Base-by-base conservation (phyloP, 192 early-diverging fungal genomes). In the Entomortierella lignicola region DNA sequence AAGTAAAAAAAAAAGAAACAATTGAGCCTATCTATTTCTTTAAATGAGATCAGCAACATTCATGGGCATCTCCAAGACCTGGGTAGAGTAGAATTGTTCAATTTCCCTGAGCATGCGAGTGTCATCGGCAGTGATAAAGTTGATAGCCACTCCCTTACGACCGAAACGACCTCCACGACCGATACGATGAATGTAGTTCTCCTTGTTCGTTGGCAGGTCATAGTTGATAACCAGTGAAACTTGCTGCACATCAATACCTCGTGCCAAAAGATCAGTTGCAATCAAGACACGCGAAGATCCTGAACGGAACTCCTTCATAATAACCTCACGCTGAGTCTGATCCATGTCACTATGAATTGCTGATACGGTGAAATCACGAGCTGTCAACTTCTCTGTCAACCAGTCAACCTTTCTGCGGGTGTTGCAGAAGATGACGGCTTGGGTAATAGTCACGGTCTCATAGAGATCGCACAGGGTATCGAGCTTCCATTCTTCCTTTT, bases 131-230 rank as follows among this genome's bases (percentile, higher is more conserved):
- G 94, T 91, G 62, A 97, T 94, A 88, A 99, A 98, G 90, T 99
- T 99, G 89, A 99, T 97, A 53, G 96, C 94, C 61, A 99, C 96
- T 87, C 97, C 96, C 91, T 98, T 98, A 72, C 97, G 94, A 68
- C 98, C 98, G 87, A 98, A 99, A 88, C 97, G 96, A 85, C 98
- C 97, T 86, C 94, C 92, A 87, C 97, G 94, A 88, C 98, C 98
- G 81, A 99, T 99, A 69, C 96, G 91, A 87, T 99, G 98, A 69
- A 99, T 95, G 87, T 99, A 99, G 90, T 98, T 98, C 87, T 98
- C 98, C 63, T 88, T 88, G 85, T 94, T 95, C 80, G 90, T 86
- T 48, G 98, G 97, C 34, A 98, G 86, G 82, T 99, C 98, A 86
- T 98, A 99, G 93, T 82, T 77, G 42, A 82, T 82, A 42, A 82